These are phyloP conservation scores for Xylariaceae sp. DNA, from an alignment of 2,329 filamentous ascomycete species.

Conservation along the genomic window DNA sequence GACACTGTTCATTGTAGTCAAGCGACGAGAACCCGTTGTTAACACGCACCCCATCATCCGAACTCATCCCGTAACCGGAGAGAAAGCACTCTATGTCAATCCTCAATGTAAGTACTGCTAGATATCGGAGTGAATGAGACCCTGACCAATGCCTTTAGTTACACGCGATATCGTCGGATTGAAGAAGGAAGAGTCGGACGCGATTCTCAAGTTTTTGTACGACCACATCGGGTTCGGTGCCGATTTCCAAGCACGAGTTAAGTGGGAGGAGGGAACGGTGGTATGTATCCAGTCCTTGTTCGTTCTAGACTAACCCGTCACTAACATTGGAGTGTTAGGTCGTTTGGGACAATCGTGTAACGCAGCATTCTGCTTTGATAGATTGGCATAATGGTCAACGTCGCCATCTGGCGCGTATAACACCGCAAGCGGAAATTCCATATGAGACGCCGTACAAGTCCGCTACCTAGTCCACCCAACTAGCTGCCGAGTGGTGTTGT, in stretches of 20 bases:
- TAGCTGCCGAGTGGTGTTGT: slow-evolving; percentile 24
- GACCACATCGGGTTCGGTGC: slow-evolving; percentile 70
- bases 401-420: slow-evolving; percentile 77
- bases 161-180: slow-evolving; percentile 77
- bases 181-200: slow-evolving; percentile 84
- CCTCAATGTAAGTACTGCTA: slow-evolving; percentile 66
- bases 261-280: slow-evolving; percentile 77
- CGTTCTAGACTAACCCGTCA: no score
- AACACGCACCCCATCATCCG: slow-evolving; percentile 75
- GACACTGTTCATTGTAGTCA: slow-evolving; percentile 37
- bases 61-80: slow-evolving; percentile 78
- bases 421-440: slow-evolving; percentile 76
- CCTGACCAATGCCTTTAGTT: slow-evolving; percentile 45
- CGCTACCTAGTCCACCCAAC: slow-evolving; percentile 23
- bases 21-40: slow-evolving; percentile 71
- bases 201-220: slow-evolving; percentile 72
- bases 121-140: background rate
- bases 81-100: slow-evolving; percentile 82
- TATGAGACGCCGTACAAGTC: slow-evolving; percentile 59
- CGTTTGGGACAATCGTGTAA: slow-evolving; percentile 83
- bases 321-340: slow-evolving; percentile 32
- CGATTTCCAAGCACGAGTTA: slow-evolving; percentile 71
- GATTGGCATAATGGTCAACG: slow-evolving; percentile 80
- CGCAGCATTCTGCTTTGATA: slow-evolving; percentile 73
- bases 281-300: slow-evolving; percentile 27